Conservation (phyloP, 768 basidiomycete species). For the Naganishia vaughanmartiniae region DNA sequence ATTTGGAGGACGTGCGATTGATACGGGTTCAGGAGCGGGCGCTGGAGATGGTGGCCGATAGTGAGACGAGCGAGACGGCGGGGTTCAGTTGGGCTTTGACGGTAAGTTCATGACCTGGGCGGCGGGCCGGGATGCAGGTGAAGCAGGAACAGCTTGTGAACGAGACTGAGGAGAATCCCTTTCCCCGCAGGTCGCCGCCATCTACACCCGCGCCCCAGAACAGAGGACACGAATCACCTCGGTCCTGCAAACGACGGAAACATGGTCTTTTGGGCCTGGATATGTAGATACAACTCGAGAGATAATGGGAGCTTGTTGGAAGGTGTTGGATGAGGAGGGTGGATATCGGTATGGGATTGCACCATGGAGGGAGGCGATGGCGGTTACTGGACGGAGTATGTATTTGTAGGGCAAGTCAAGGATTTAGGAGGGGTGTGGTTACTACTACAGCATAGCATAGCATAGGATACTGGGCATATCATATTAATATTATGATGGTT, state of each 20-base stretch:
- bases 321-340: slow-evolving; percentile 22
- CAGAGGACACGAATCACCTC: neutral
- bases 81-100: slow-evolving; percentile 28
- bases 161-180: too few relatives aligned
- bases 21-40: slow-evolving; percentile 2
- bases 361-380: slow-evolving; percentile 32
- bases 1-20: slow-evolving; percentile 25
- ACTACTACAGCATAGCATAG: too few relatives aligned
- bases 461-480: too few relatives aligned
- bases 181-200: slow-evolving; percentile 17
- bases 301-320: slow-evolving; percentile 30
- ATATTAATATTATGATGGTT: too few relatives aligned
- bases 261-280: slow-evolving; percentile 25
- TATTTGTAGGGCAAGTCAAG: neutral
- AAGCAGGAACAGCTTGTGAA: too few relatives aligned
- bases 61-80: slow-evolving; percentile 21
- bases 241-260: neutral
- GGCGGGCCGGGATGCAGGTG: too few relatives aligned
- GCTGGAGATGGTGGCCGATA: slow-evolving; percentile 32
- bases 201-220: slow-evolving; percentile 11
- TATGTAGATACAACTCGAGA: slow-evolving; percentile 14
- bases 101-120: slow-evolving; percentile 16
- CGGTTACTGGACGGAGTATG: slow-evolving; percentile 22
- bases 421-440: neutral
- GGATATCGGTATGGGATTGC: slow-evolving; percentile 30